phyloP scores from a whole-genome alignment of 805 yeast species.

The Sugiyamaella americana region DNA sequence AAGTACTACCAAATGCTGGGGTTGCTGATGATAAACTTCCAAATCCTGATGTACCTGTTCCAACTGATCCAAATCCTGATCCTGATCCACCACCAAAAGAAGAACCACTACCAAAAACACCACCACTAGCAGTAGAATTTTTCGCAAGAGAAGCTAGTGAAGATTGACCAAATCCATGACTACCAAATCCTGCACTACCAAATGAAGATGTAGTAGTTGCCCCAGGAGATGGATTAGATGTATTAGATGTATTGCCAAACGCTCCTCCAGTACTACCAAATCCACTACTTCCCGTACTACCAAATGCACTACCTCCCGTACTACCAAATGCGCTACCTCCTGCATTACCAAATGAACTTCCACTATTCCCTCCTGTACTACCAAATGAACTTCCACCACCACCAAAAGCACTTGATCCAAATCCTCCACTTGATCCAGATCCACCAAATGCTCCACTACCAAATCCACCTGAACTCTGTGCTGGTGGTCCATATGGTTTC shows the following conservation, averaged over 20 bases:
- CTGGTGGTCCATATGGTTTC: conserved; percentile 13
- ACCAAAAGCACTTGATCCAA: conserved; percentile 15
- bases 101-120: conserved; percentile 19
- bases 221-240: background rate
- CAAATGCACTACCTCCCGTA: conserved; percentile 4
- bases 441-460: conserved; percentile 21
- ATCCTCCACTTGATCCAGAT: conserved; percentile 7
- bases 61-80: background rate
- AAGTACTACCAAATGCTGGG: background rate
- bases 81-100: background rate
- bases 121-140: conserved; percentile 22
- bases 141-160: conserved; percentile 16
- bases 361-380: conserved; percentile 4
- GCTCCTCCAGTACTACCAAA: conserved; percentile 21
- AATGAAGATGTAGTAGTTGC: conserved; percentile 11
- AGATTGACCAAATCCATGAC: conserved; percentile 14
- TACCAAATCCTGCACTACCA: conserved; percentile 25
- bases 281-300: conserved; percentile 3
- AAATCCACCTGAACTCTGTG: conserved; percentile 1
- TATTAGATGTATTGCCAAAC: too few species aligned
- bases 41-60: conserved; percentile 1
- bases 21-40: conserved; percentile 2
- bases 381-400: conserved; percentile 12
- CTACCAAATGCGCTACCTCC: conserved; percentile 1
- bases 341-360: conserved; percentile 3